Evolutionary conservation across 768 basidiomycete genomes (phyloP).

Genomic region (Hypholoma fasciculare): DNA sequence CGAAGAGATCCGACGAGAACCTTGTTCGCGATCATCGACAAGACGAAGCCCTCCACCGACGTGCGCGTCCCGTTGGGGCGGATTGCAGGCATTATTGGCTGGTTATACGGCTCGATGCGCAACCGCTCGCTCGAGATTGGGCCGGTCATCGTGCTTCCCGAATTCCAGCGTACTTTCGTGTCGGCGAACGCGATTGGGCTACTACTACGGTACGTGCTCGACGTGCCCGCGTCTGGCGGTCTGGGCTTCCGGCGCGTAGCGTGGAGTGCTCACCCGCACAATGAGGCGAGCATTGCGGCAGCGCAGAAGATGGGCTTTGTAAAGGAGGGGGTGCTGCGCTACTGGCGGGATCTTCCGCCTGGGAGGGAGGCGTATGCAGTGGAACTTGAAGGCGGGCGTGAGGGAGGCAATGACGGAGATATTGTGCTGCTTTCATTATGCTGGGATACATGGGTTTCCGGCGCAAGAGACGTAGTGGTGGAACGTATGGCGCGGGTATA

Average conservation of each 20-base stretch:
- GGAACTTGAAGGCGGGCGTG: slow-evolving; percentile 18
- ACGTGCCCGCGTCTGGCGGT: slow-evolving; percentile 39
- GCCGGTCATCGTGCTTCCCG: slow-evolving; percentile 44
- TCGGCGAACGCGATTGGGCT: slow-evolving; percentile 44
- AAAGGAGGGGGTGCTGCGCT: slow-evolving; percentile 46
- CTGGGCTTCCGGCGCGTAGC: slow-evolving; percentile 54
- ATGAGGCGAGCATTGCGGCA: slow-evolving; percentile 40
- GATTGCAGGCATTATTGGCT: slow-evolving; percentile 53
- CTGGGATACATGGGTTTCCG: slow-evolving; percentile 52
- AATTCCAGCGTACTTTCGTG: slow-evolving; percentile 50
- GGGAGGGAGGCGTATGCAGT: slow-evolving; percentile 29
- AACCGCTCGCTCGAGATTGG: slow-evolving; percentile 48
- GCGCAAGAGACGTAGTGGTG: slow-evolving; percentile 29
- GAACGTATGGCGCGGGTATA: slow-evolving; percentile 27
- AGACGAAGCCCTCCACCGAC: slow-evolving; percentile 28
- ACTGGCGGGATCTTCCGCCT: slow-evolving; percentile 43
- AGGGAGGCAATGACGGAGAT: slow-evolving; percentile 36
- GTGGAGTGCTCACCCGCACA: slow-evolving; percentile 51
- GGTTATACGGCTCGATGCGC: slow-evolving; percentile 31
- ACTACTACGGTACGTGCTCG: slow-evolving; percentile 38
- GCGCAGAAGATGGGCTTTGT: slow-evolving; percentile 57
- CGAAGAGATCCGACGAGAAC: slow-evolving; percentile 23
- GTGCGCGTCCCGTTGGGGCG: slow-evolving; percentile 16
- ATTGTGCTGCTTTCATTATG: slow-evolving; percentile 37
- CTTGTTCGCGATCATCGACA: slow-evolving; percentile 51